Conservation (phyloP, 2,329 filamentous ascomycete genomes). For the Blastomyces emzantsi region DNA sequence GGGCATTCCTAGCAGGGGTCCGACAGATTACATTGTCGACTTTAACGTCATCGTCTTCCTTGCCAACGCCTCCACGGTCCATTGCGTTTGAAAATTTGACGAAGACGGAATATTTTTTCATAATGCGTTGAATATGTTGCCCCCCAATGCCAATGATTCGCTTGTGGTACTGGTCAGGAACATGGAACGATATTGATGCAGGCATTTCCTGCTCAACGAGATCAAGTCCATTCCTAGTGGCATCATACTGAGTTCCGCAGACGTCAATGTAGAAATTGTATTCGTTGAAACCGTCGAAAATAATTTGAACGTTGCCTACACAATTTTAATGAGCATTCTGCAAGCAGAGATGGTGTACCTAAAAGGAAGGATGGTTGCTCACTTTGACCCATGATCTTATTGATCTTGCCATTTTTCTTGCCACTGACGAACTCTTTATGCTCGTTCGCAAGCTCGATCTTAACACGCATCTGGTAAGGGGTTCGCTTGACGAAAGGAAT, state of each 20-base stretch:
- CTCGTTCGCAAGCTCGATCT: constrained; percentile 97
- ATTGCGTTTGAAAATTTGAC: constrained; percentile 99
- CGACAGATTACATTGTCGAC: constrained; percentile 99
- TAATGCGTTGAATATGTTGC: constrained; percentile 97
- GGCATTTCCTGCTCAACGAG: constrained; percentile 99
- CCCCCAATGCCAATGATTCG: constrained; percentile 98
- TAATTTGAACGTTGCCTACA: constrained; percentile 85
- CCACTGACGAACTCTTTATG: constrained; percentile 99
- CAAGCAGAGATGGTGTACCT: neutral
- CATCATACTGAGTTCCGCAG: constrained; percentile 82
- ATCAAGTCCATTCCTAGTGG: constrained; percentile 83
- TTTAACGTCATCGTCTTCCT: constrained; percentile 96
- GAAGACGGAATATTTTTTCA: constrained; percentile 99
- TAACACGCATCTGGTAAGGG: constrained; percentile 89
- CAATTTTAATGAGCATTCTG: constrained; percentile 19
- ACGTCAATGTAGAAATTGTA: constrained; percentile 99
- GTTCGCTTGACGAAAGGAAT: constrained; percentile 80
- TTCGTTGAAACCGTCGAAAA: constrained; percentile 98
- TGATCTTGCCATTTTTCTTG: constrained; percentile 99
- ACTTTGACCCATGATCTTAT: constrained; percentile 99
- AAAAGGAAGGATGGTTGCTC: constrained; percentile 23
- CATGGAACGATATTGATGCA: constrained; percentile 97
- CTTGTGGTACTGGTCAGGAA: constrained; percentile 98
- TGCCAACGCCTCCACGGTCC: constrained; percentile 87
- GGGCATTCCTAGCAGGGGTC: constrained; percentile 90